Conservation (phyloP, 2,329 filamentous ascomycete species). For the Scytalidium lignicola region DNA sequence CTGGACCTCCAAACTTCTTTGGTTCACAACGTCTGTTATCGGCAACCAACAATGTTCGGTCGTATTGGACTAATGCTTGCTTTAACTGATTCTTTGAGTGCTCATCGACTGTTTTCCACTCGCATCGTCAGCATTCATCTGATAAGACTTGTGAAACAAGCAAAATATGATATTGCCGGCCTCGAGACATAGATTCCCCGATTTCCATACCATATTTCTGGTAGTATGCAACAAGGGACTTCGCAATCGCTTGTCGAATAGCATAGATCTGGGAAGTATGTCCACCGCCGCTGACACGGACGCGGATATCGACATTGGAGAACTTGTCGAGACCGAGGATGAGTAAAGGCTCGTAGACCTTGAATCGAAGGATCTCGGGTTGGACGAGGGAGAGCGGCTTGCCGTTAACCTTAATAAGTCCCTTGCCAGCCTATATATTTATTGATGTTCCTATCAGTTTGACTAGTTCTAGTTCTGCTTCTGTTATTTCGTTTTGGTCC, state of each 20-base stretch:
- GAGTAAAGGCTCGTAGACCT: conserved; percentile 97
- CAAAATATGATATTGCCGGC: no score
- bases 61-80: conserved; percentile 89
- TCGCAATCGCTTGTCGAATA: conserved; percentile 95
- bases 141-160: no score
- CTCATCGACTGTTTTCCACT: conserved; percentile 57
- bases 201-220: conserved; percentile 63
- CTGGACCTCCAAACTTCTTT: conserved; percentile 93
- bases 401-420: conserved; percentile 96
- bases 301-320: conserved; percentile 88
- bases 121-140: conserved; percentile 37
- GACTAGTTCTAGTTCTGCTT: background rate
- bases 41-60: conserved; percentile 92
- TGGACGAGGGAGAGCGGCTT: conserved; percentile 85
- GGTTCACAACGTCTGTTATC: conserved; percentile 97
- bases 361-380: conserved; percentile 93
- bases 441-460: conserved; percentile 23
- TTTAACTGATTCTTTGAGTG: conserved; percentile 99
- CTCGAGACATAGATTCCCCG: no score
- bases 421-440: conserved; percentile 59
- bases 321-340: conserved; percentile 95
- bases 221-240: conserved; percentile 95
- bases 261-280: conserved; percentile 95
- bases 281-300: conserved; percentile 91
- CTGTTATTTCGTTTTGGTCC: background rate